Evolutionary conservation across 768 basidiomycete genomes (phyloP).

Genomic region (Austroboletus festivus): DNA sequence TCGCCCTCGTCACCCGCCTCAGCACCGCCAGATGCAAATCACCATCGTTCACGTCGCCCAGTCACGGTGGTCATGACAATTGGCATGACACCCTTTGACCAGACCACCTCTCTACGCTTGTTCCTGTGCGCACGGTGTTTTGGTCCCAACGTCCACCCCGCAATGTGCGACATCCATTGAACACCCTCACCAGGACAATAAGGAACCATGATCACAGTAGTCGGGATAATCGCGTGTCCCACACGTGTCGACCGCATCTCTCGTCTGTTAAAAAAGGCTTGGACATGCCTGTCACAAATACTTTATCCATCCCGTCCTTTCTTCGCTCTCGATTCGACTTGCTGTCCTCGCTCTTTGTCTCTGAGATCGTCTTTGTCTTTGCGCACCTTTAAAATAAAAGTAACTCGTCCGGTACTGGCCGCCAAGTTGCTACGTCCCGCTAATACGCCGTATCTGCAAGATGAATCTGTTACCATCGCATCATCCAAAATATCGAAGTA

Average conservation of each 20-base stretch:
- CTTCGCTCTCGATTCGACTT: constrained; percentile 3
- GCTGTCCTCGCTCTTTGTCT: not conserved
- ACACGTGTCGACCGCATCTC: constrained; percentile 33
- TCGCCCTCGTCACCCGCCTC: too few species aligned
- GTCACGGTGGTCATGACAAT: not conserved
- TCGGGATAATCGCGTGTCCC: constrained; percentile 30
- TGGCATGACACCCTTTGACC: constrained; percentile 8
- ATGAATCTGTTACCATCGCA: constrained; percentile 9
- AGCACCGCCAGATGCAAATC: too few species aligned
- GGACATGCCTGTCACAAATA: constrained; percentile 17
- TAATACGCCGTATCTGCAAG: not conserved
- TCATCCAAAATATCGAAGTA: constrained; percentile 32
- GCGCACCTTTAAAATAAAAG: not conserved
- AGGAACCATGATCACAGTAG: constrained; percentile 8
- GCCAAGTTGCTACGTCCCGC: not conserved
- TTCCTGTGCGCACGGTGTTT: not conserved
- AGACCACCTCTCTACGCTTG: not conserved
- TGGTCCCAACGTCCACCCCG: not conserved
- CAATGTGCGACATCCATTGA: constrained; percentile 1
- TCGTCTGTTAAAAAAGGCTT: constrained; percentile 25
- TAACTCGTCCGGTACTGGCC: not conserved
- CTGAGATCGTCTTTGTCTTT: not conserved
- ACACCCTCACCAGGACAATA: constrained; percentile 14
- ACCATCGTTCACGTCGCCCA: not conserved
- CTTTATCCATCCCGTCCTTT: not conserved